Conservation (phyloP, 306 rosid species). For the Quercus rubra region DNA sequence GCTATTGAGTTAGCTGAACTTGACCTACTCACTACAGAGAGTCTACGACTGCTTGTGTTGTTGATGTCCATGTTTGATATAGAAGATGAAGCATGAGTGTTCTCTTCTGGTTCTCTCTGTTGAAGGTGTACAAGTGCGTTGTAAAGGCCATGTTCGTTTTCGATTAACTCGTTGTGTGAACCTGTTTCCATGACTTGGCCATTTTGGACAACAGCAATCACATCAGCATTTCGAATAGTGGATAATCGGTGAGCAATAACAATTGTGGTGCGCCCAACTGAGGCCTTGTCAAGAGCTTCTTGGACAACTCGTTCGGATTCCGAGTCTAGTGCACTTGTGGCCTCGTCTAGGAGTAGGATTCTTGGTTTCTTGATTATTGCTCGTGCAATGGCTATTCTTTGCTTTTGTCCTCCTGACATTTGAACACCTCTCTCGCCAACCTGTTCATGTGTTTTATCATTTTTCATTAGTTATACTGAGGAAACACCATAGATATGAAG, state of each 20-base stretch:
- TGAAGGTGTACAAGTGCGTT: constrained; percentile 65
- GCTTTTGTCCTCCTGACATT: constrained; percentile 97
- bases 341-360: constrained; percentile 78
- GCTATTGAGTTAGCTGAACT: constrained; percentile 46
- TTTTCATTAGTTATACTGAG: background rate
- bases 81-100: constrained; percentile 14
- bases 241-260: constrained; percentile 85
- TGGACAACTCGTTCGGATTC: constrained; percentile 84
- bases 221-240: constrained; percentile 65
- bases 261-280: constrained; percentile 78
- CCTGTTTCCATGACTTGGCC: constrained; percentile 69
- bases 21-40: constrained; percentile 41
- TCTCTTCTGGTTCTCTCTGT: constrained; percentile 38
- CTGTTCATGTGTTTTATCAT: constrained; percentile 20
- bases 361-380: constrained; percentile 71
- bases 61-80: constrained; percentile 32
- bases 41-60: constrained; percentile 42
- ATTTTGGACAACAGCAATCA: constrained; percentile 63
- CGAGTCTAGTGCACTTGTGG: constrained; percentile 85
- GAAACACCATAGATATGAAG: too few relatives aligned
- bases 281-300: constrained; percentile 76
- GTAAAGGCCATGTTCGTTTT: constrained; percentile 46
- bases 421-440: constrained; percentile 91
- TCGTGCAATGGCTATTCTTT: constrained; percentile 84
- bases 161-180: constrained; percentile 54